Base-by-base conservation (phyloP, 768 basidiomycete genomes). In the Podaxis sp. region DNA sequence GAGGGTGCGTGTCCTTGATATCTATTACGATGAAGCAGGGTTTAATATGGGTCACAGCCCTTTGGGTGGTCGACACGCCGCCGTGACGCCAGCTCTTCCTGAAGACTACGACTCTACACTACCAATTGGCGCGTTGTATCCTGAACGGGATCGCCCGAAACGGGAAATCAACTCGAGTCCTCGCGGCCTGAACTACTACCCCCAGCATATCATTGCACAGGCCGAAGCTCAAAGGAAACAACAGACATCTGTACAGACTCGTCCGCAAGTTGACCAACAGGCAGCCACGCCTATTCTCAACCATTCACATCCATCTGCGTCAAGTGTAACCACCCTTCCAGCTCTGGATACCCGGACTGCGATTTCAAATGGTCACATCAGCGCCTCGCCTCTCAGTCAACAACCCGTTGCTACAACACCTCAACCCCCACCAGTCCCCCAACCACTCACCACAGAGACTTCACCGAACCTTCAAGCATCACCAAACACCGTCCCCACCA, bases 51-150 rank as follows among this genome's bases (percentile, higher is more conserved):
- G 22, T 17, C 62, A 33, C 70, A 91, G 90, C 66, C 88, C 85
- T 50, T 80, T 92, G 60, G 91, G 91, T 59, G 91, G 91, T 67
- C 80, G 91, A 41, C 91, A 93, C 67, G 91, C 91, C 40, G 86
- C 90, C 64, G 91, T 93, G 58, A 88, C 89, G 55, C 90, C 90
- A 51, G 90, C 90, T 0, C 77, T 91, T 5, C 89, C 90, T 7
- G 91, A 92, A 69, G 90, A 90, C 59, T 87, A 85, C 50, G 85
- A 86, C 55, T 74, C 80, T 2, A 78, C 77, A 17, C 71, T 76
- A 67, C 79, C 80, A 4, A 73, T 81, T 27, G 80, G 82, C 33
- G 75, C 79, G 4, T 79, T 82, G 61, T 82, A 83, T 53, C 80
- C 79, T 15, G 64, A 64, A 9, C 62, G 64, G 0, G 76, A 78